Evolutionary conservation across 495 filamentous ascomycete species (phyloP).

Genomic region (Penicillium egyptiacum): DNA sequence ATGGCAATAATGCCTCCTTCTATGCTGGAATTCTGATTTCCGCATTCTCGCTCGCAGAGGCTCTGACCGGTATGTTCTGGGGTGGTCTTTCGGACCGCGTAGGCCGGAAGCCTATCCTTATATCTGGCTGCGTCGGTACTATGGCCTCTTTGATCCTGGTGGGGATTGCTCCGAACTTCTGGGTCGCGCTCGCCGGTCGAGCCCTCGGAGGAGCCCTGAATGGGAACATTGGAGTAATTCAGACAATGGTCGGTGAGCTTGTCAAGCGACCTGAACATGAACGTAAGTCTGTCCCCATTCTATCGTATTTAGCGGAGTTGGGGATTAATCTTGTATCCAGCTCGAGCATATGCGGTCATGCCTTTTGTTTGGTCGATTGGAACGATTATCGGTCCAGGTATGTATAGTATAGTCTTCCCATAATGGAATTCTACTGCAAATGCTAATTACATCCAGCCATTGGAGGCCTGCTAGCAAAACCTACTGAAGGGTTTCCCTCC

Average conservation of each 20-base stretch:
- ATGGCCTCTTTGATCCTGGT: conserved; percentile 77
- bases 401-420: conserved; percentile 15
- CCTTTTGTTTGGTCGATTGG: conserved; percentile 87
- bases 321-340: conserved; percentile 34
- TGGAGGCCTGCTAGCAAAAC: conserved; percentile 75
- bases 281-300: conserved; percentile 53
- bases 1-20: conserved; percentile 70
- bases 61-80: conserved; percentile 82
- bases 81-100: conserved; percentile 76
- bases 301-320: conserved; percentile 13
- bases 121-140: conserved; percentile 77
- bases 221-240: conserved; percentile 85
- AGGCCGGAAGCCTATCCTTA: conserved; percentile 79
- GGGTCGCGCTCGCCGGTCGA: conserved; percentile 71
- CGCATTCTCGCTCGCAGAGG: conserved; percentile 78
- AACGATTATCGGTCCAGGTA: conserved; percentile 74
- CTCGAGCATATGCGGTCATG: conserved; percentile 79
- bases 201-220: conserved; percentile 79
- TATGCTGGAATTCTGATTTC: conserved; percentile 85
- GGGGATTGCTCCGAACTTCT: conserved; percentile 78
- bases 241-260: conserved; percentile 88
- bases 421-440: background rate
- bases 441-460: conserved; percentile 52
- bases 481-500: conserved; percentile 65
- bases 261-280: conserved; percentile 79